Evolutionary conservation across 441 rosid genomes (phyloP).

Genomic region (Adansonia gregorii): DNA sequence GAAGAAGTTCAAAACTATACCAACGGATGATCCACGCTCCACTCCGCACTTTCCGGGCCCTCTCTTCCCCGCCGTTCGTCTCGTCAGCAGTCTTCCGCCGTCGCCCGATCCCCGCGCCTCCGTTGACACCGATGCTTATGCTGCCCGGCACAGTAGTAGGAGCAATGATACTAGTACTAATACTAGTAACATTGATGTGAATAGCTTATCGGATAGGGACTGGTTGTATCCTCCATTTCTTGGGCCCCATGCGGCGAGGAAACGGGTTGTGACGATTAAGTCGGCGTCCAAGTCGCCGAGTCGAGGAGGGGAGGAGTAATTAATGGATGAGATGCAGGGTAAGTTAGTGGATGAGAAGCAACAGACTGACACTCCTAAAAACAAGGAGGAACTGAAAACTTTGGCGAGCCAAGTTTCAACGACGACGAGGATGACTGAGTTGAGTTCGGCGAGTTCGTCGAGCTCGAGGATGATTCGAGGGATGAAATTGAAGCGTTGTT

Average conservation of each 20-base stretch:
- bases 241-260: constrained; percentile 53
- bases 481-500: constrained; percentile 42
- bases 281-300: constrained; percentile 26
- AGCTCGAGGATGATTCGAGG: constrained; percentile 40
- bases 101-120: constrained; percentile 48
- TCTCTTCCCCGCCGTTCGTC: constrained; percentile 58
- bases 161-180: not conserved
- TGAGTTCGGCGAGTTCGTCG: constrained; percentile 36
- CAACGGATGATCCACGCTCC: constrained; percentile 37
- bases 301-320: constrained; percentile 21
- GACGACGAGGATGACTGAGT: too few species aligned
- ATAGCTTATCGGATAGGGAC: constrained; percentile 48
- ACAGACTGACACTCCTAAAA: constrained; percentile 23
- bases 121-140: constrained; percentile 25
- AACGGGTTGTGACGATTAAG: constrained; percentile 44
- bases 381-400: constrained; percentile 35
- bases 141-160: constrained; percentile 21
- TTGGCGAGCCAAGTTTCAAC: constrained; percentile 35
- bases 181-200: not conserved
- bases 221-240: constrained; percentile 68
- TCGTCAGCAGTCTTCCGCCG: constrained; percentile 36
- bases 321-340: constrained; percentile 20
- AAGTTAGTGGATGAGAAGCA: constrained; percentile 35
- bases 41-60: constrained; percentile 62
- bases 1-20: constrained; percentile 53